Evolutionary conservation across 164 flowering plant genomes (phyloP).

Genomic region (Paratinospora sagittata): DNA sequence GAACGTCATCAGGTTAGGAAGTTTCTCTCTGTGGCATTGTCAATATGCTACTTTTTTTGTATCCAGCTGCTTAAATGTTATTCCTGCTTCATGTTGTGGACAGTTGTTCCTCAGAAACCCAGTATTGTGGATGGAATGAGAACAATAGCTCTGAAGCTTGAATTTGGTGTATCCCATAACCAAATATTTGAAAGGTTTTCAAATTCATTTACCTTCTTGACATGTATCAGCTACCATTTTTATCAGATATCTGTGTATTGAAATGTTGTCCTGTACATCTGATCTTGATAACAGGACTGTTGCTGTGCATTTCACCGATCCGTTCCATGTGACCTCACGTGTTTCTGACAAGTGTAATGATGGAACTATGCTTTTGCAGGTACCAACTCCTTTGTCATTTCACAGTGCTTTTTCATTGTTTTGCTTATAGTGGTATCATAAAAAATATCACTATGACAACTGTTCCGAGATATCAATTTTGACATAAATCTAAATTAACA

Average conservation of each 20-base stretch:
- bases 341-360: slow-evolving; percentile 70
- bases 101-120: slow-evolving; percentile 51
- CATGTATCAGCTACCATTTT: background rate
- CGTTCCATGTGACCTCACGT: slow-evolving; percentile 82
- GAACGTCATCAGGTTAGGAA: slow-evolving; percentile 63
- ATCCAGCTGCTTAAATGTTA: slow-evolving; percentile 8
- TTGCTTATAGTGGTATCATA: background rate
- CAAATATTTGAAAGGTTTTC: slow-evolving; percentile 83
- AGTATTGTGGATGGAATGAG: slow-evolving; percentile 92
- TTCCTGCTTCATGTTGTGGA: slow-evolving; percentile 11
- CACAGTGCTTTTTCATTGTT: background rate
- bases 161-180: slow-evolving; percentile 82
- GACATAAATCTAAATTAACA: no score
- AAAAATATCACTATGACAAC: no score
- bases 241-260: background rate
- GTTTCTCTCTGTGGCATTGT: slow-evolving; percentile 5
- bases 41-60: slow-evolving; percentile 4
- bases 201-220: no score
- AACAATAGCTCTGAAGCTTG: slow-evolving; percentile 89
- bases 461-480: no score
- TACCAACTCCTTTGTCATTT: slow-evolving; percentile 19
- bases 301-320: slow-evolving; percentile 93
- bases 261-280: slow-evolving; percentile 4
- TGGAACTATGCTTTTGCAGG: slow-evolving; percentile 88
- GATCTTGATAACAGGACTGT: slow-evolving; percentile 52